Evolutionary conservation across 352 stramenopile species (phyloP).

Genomic region (Poterioochromonas sp.): DNA sequence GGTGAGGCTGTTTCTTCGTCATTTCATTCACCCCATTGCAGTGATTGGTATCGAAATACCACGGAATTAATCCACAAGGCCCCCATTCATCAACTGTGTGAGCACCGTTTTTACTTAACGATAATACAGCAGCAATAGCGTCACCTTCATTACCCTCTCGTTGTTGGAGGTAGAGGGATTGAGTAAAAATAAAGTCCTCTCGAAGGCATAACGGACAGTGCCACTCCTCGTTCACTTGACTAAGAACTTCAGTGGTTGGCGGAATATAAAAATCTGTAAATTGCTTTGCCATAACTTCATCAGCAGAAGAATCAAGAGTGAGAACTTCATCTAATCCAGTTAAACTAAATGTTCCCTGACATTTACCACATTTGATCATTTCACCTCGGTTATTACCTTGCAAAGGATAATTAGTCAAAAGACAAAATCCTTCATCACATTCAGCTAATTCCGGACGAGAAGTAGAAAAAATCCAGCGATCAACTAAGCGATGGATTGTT

Average conservation of each 20-base stretch:
- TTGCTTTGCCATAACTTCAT: too few species aligned
- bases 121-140: background rate
- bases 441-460: background rate
- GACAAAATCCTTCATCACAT: background rate
- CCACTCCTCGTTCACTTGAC: constrained; percentile 11
- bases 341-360: background rate
- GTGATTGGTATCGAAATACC: background rate
- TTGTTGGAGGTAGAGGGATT: background rate
- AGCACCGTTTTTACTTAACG: background rate
- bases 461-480: background rate
- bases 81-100: constrained; percentile 12
- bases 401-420: background rate
- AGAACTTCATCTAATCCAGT: background rate
- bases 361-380: constrained; percentile 1
- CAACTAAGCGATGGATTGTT: background rate
- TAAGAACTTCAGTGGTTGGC: background rate
- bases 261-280: background rate
- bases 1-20: background rate
- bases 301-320: background rate
- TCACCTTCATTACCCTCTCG: too few species aligned
- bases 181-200: background rate
- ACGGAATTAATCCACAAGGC: background rate
- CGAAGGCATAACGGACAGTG: background rate
- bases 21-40: background rate
- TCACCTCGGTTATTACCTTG: background rate